Percentiles rank a stretch among this genome's conserved stretches.
Evolutionary conservation across 805 yeast genomes (phyloP).

Genomic region (Cyberlindnera sargentensis): DNA sequence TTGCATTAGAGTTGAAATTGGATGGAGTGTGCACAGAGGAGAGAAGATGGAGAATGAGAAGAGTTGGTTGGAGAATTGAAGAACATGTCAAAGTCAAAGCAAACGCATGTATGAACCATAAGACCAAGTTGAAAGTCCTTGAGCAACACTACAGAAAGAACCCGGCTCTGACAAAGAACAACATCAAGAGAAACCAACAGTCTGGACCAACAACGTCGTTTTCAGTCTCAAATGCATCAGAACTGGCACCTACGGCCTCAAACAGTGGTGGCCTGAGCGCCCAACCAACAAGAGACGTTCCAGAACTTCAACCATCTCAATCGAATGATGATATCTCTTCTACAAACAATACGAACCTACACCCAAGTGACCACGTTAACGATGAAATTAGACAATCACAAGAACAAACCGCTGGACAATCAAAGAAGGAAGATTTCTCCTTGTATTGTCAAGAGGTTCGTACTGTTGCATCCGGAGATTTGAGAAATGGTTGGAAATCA

Average conservation of each 20-base stretch:
- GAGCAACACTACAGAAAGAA: slow-evolving; percentile 35
- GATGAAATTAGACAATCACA: slow-evolving; percentile 24
- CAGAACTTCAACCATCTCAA: no score
- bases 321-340: slow-evolving; percentile 12
- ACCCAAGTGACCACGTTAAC: slow-evolving; percentile 28
- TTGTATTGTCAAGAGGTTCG: slow-evolving; percentile 68
- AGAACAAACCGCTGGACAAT: slow-evolving; percentile 17
- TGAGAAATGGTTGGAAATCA: slow-evolving; percentile 92
- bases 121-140: slow-evolving; percentile 36
- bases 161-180: slow-evolving; percentile 14
- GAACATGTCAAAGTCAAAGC: slow-evolving; percentile 65
- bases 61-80: slow-evolving; percentile 82
- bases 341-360: slow-evolving; percentile 8
- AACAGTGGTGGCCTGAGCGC: slow-evolving; percentile 3
- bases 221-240: slow-evolving; percentile 24
- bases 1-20: slow-evolving; percentile 75
- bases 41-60: slow-evolving; percentile 86
- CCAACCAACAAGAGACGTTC: slow-evolving; percentile 2
- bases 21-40: slow-evolving; percentile 60
- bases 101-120: slow-evolving; percentile 52
- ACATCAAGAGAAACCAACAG: slow-evolving; percentile 31
- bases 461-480: slow-evolving; percentile 69
- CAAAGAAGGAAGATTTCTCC: slow-evolving; percentile 27
- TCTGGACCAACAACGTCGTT: slow-evolving; percentile 33
- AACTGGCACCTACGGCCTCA: slow-evolving; percentile 15